Conservation (phyloP, 2,329 filamentous ascomycete species). For the Aspergillus aculeatinus region DNA sequence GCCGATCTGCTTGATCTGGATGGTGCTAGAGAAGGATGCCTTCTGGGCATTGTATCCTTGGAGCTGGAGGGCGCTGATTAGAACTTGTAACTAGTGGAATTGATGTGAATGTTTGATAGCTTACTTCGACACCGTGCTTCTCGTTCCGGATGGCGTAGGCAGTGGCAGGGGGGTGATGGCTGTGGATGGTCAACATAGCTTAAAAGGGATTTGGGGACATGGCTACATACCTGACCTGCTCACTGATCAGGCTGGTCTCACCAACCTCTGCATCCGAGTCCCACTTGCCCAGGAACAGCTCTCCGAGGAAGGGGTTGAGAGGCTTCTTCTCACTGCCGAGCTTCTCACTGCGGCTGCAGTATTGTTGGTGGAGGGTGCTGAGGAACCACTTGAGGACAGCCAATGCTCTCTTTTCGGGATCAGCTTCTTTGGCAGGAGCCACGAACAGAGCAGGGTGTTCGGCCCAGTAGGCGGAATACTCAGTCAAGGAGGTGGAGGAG, state of each 20-base stretch:
- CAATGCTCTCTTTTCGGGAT: conserved; percentile 77
- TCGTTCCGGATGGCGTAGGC: conserved; percentile 91
- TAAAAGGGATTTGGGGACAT: background rate
- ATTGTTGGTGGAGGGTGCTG: conserved; percentile 86
- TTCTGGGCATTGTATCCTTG: conserved; percentile 95
- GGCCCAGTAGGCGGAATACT: conserved; percentile 81
- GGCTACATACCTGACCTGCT: conserved; percentile 71
- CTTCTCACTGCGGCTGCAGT: conserved; percentile 72
- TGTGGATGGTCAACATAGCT: conserved; percentile 28
- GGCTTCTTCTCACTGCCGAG: conserved; percentile 95
- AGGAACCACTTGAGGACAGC: conserved; percentile 97
- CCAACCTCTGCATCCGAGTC: conserved; percentile 67
- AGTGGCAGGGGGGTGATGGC: conserved; percentile 90
- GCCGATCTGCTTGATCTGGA: conserved; percentile 91
- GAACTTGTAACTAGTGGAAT: background rate
- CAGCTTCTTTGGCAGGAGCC: conserved; percentile 74
- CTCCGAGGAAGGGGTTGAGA: conserved; percentile 91
- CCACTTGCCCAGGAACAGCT: conserved; percentile 92
- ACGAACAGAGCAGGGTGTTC: conserved; percentile 76
- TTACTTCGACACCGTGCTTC: conserved; percentile 68
- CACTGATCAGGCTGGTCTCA: conserved; percentile 81
- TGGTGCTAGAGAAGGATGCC: conserved; percentile 88
- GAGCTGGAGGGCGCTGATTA: conserved; percentile 37
- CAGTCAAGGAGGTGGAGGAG: conserved; percentile 72
- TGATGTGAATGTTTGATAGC: conserved; percentile 5